Evolutionary conservation across 169 alveolate species (phyloP), one percentile per base, ranked within the genome.

Genomic region (Fabrea salina): DNA sequence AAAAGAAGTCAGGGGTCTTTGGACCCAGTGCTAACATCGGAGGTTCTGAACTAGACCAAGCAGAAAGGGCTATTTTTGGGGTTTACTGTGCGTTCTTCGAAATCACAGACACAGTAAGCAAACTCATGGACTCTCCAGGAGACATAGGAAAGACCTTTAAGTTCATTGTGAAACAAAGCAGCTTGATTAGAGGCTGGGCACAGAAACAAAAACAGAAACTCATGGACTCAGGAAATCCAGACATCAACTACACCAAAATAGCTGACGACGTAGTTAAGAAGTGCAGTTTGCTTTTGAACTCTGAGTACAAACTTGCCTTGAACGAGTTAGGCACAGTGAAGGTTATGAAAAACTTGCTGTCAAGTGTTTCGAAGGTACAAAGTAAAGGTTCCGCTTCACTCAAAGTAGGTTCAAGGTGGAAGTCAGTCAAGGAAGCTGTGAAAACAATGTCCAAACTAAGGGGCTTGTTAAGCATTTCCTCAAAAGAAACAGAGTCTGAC

Each of bases 31-130:
- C 54, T 19, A 44, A 22, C 25, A 70, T 50, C 5, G 79, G 79
- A 41, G 79, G 79, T 4, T 39, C 5, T 6, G 79, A 70, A 11
- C 16, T 70, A 35, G 79, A 70, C 27, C 59, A 70, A 37, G 79
- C 79, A 19, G 79, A 70, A 70, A 41, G 79, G 7, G 79, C 79
- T 0, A 47, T 70, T 70, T 70, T 70, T 25, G 79, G 67, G 1
- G 79, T 70, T 47, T 70, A 70, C 49, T 27, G 13, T 3, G 79
- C 67, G 32, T 70, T 70, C 49, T 70, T 70, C 49, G 79, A 70
- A 47, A 35, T 39, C 4, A 16, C 19, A 30, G 79, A 70, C 8
- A 70, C 68, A 0, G 37, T 70, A 0, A 70, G 19, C 5, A 25
- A 70, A 6, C 41, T 70, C 1, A 25, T 70, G 5, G 79, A 49